These are phyloP conservation scores for Populus hybrid DNA, from an alignment of 441 rosid species.

Conservation along the genomic window DNA sequence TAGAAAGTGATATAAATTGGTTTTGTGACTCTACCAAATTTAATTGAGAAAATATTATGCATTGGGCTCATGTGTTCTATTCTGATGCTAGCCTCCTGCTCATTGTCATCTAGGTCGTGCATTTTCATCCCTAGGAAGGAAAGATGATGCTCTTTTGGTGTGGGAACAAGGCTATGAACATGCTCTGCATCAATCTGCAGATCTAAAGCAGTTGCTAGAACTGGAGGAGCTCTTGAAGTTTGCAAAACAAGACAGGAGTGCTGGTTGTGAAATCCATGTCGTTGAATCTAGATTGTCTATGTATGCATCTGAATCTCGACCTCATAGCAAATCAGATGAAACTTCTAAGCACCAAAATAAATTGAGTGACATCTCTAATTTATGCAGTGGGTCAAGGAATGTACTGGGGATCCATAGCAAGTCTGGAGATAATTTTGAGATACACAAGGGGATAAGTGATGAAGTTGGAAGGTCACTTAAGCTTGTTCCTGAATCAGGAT, in stretches of 20 bases:
- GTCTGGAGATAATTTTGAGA: constrained; percentile 19
- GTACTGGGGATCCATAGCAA: constrained; percentile 27
- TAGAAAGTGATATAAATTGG: not conserved
- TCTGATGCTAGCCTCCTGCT: constrained; percentile 23
- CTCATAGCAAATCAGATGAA: constrained; percentile 32
- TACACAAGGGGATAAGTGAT: constrained; percentile 25
- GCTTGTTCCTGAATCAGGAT: constrained; percentile 34
- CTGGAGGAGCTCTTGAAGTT: constrained; percentile 68
- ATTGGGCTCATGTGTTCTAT: not conserved
- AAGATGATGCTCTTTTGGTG: constrained; percentile 68
- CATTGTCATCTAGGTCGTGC: constrained; percentile 62
- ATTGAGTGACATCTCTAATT: constrained; percentile 25
- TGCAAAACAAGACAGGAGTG: constrained; percentile 47
- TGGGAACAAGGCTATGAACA: constrained; percentile 76
- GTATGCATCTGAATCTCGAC: constrained; percentile 27
- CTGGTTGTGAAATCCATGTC: constrained; percentile 24
- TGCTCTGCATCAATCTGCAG: constrained; percentile 70
- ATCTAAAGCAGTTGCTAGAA: constrained; percentile 88
- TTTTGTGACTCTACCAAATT: constrained; percentile 2
- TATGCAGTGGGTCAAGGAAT: constrained; percentile 26
- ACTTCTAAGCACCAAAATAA: constrained; percentile 26
- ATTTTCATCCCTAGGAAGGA: constrained; percentile 75
- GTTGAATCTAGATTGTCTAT: constrained; percentile 29
- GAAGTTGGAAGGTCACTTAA: constrained; percentile 22
- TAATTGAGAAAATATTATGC: not conserved